Evolutionary conservation across 2,329 filamentous ascomycete species (phyloP).

Genomic region (Rhynchosporium agropyri): DNA sequence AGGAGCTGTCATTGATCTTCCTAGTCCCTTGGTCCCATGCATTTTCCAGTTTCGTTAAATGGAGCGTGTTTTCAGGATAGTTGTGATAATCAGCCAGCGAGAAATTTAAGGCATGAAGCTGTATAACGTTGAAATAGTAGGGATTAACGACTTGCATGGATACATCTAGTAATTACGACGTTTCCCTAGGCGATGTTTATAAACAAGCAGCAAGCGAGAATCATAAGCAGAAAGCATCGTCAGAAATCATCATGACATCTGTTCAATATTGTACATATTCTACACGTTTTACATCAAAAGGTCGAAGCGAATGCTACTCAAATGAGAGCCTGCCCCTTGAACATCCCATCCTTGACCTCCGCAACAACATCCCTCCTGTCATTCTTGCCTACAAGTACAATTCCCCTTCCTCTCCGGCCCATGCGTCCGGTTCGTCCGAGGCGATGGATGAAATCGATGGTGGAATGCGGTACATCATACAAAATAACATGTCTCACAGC

Average conservation of each 20-base stretch:
- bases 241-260: background rate
- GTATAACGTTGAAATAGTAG: too few species aligned
- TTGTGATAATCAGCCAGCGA: too few species aligned
- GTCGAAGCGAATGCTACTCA: constrained; percentile 42
- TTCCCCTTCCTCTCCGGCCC: constrained; percentile 84
- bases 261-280: constrained; percentile 22
- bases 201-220: too few species aligned
- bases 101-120: too few species aligned
- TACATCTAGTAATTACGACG: too few species aligned
- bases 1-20: too few species aligned
- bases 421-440: constrained; percentile 90
- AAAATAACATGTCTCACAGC: constrained; percentile 89
- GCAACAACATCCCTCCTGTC: constrained; percentile 88
- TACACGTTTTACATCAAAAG: constrained; percentile 12
- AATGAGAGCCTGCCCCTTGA: constrained; percentile 76
- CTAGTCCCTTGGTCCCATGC: too few species aligned
- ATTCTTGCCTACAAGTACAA: constrained; percentile 87
- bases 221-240: too few species aligned
- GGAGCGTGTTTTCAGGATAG: too few species aligned
- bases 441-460: constrained; percentile 97
- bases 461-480: constrained; percentile 97
- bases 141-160: too few species aligned
- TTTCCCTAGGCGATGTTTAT: too few species aligned
- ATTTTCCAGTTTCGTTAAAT: too few species aligned
- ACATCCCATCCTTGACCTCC: constrained; percentile 90